Evolutionary conservation across 2,329 filamentous ascomycete species (phyloP).

Genomic region (Lachnellula suecica): DNA sequence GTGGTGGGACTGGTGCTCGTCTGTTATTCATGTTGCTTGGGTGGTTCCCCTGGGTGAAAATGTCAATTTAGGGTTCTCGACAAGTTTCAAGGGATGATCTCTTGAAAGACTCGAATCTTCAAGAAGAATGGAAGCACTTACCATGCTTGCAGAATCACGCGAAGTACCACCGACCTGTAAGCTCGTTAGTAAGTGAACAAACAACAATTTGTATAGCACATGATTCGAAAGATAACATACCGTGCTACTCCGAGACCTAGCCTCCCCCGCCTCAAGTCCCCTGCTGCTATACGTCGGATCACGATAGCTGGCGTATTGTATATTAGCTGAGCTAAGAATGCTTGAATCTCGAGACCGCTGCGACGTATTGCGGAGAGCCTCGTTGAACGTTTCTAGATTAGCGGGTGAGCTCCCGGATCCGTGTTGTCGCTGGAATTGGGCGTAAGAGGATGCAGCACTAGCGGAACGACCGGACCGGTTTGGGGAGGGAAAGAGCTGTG

Average conservation of each 20-base stretch:
- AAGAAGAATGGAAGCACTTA: not conserved
- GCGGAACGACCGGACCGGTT: slow-evolving; percentile 17
- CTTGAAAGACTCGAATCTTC: not conserved
- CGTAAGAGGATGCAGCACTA: slow-evolving; percentile 14
- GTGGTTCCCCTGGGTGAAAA: no score
- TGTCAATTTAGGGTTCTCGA: not conserved
- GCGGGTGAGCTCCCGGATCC: not conserved
- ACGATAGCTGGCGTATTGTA: slow-evolving; percentile 3
- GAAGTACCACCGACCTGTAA: slow-evolving; percentile 7
- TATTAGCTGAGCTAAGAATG: slow-evolving; percentile 4
- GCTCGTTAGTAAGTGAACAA: not conserved
- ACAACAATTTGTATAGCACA: not conserved
- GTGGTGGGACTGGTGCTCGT: no score
- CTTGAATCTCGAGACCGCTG: slow-evolving; percentile 8
- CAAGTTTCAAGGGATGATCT: not conserved
- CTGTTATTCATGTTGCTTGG: no score
- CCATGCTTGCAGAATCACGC: slow-evolving; percentile 6
- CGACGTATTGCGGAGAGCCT: not conserved
- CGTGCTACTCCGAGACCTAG: slow-evolving; percentile 27
- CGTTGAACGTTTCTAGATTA: slow-evolving; percentile 6
- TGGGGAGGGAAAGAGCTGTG: slow-evolving; percentile 5
- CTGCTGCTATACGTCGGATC: slow-evolving; percentile 10
- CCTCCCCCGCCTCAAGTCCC: slow-evolving; percentile 13
- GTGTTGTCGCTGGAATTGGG: slow-evolving; percentile 4
- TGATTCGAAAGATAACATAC: slow-evolving; percentile 21